Percentiles rank a stretch among this genome's conserved stretches.
phyloP scores from a whole-genome alignment of 495 filamentous ascomycete species.

The Annulohypoxylon maeteangense region DNA sequence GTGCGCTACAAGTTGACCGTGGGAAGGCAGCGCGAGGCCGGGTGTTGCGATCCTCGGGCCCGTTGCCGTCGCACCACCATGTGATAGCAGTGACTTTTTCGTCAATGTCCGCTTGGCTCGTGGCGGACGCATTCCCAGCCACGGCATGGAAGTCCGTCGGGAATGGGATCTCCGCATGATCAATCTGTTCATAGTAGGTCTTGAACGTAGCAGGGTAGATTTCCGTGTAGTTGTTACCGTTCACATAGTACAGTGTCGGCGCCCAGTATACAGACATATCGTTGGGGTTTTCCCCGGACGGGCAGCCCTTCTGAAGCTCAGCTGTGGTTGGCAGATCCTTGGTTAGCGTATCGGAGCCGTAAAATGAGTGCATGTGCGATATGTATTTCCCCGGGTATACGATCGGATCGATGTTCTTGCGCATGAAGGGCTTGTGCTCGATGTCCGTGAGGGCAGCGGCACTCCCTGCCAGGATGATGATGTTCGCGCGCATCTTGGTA shows the following conservation, averaged over 20 bases:
- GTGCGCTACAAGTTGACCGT: conserved; percentile 48
- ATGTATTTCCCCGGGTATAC: conserved; percentile 48
- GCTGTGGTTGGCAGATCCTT: conserved; percentile 50
- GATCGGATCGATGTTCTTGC: conserved; percentile 54
- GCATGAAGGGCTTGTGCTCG: conserved; percentile 51
- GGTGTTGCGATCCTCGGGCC: conserved; percentile 46
- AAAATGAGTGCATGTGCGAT: conserved; percentile 55
- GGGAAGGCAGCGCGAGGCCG: conserved; percentile 49
- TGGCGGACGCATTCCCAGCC: conserved; percentile 50
- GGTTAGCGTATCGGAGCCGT: conserved; percentile 50
- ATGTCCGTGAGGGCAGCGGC: conserved; percentile 49
- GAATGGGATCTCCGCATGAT: conserved; percentile 86
- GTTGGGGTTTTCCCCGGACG: conserved; percentile 53
- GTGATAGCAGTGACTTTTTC: conserved; percentile 50
- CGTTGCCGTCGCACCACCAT: conserved; percentile 51
- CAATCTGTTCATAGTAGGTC: conserved; percentile 73
- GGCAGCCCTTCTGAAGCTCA: conserved; percentile 49
- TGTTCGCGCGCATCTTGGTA: conserved; percentile 23
- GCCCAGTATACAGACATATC: conserved; percentile 52
- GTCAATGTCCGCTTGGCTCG: conserved; percentile 47
- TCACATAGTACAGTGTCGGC: conserved; percentile 53
- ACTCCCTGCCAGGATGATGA: conserved; percentile 27
- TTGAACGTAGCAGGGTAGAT: conserved; percentile 54
- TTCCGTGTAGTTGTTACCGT: conserved; percentile 52
- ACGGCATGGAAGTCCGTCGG: conserved; percentile 58